Evolutionary conservation across 768 basidiomycete genomes (phyloP).

Genomic region (Suillus subluteus): DNA sequence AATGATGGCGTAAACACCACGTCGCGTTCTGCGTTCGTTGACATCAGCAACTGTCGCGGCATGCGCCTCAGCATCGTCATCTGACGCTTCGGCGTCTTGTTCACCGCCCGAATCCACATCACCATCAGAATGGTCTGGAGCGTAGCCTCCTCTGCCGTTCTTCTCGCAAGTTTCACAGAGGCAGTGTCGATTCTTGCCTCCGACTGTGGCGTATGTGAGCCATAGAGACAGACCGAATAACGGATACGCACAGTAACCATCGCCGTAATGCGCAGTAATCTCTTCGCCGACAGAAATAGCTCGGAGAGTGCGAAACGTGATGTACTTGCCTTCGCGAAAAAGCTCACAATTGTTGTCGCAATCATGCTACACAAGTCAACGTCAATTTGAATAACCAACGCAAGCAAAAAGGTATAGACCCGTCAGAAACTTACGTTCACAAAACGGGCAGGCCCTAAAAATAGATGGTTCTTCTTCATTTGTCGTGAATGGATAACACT

Average conservation of each 20-base stretch:
- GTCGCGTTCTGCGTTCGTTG: constrained; percentile 79
- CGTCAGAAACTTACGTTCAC: constrained; percentile 70
- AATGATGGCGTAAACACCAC: constrained; percentile 79
- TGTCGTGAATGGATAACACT: constrained; percentile 91
- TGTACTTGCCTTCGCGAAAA: constrained; percentile 86
- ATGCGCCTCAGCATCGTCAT: constrained; percentile 47
- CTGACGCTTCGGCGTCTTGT: constrained; percentile 46
- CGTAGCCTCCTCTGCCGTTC: constrained; percentile 74
- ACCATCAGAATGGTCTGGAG: constrained; percentile 53
- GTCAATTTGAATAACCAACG: constrained; percentile 18
- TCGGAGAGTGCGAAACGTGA: constrained; percentile 84
- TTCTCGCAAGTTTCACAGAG: constrained; percentile 88
- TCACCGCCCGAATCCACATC: constrained; percentile 50
- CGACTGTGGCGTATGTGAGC: constrained; percentile 46
- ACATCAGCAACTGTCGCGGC: constrained; percentile 59
- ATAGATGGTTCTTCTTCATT: constrained; percentile 91
- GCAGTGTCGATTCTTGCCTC: constrained; percentile 72
- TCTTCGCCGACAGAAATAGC: constrained; percentile 82
- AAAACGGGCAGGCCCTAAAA: constrained; percentile 89
- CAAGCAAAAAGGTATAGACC: not conserved
- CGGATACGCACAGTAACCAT: constrained; percentile 78
- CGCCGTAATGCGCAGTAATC: constrained; percentile 88
- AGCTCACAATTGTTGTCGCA: constrained; percentile 89
- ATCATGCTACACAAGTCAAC: constrained; percentile 64
- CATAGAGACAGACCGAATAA: constrained; percentile 20